A percentile compares a stretch with the other conserved stretches of the same genome.
Conservation (phyloP, 2,329 filamentous ascomycete species). For the Seiridium cupressi region DNA sequence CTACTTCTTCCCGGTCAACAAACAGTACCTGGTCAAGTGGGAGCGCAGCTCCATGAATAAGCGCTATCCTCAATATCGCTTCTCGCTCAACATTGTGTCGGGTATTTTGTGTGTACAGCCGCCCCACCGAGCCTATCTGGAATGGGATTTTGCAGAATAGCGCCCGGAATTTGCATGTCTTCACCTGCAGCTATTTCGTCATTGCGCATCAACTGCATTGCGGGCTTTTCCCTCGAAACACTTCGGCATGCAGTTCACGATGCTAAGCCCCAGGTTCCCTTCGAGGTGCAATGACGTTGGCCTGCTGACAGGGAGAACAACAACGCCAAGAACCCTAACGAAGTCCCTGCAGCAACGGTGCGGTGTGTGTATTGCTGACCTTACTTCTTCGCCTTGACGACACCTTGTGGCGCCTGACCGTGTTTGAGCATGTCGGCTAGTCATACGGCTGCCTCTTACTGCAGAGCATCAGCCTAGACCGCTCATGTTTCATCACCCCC, state of each 20-base stretch:
- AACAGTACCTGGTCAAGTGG: too few relatives aligned
- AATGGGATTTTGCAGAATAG: neutral
- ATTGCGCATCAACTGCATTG: conserved; percentile 3
- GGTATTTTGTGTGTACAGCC: neutral
- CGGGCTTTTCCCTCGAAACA: neutral
- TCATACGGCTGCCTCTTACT: neutral
- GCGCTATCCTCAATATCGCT: neutral
- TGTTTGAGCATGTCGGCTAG: neutral
- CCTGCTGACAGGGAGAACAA: neutral
- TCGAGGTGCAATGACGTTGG: conserved; percentile 8
- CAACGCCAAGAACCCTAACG: neutral
- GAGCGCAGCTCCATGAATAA: neutral
- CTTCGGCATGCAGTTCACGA: conserved; percentile 7
- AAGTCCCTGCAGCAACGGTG: neutral
- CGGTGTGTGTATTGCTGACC: neutral
- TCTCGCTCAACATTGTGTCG: neutral
- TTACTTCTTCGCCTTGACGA: neutral
- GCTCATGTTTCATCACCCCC: neutral
- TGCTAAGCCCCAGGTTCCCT: neutral
- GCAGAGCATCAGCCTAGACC: neutral
- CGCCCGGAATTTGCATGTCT: neutral
- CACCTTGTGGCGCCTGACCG: neutral
- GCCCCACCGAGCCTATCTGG: neutral
- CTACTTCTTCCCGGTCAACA: too few relatives aligned
- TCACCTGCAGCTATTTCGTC: conserved; percentile 6